Percentiles rank a stretch among this genome's conserved stretches.
Conservation (phyloP, 129 eudicot genomes). For the Arctium lappa region DNA sequence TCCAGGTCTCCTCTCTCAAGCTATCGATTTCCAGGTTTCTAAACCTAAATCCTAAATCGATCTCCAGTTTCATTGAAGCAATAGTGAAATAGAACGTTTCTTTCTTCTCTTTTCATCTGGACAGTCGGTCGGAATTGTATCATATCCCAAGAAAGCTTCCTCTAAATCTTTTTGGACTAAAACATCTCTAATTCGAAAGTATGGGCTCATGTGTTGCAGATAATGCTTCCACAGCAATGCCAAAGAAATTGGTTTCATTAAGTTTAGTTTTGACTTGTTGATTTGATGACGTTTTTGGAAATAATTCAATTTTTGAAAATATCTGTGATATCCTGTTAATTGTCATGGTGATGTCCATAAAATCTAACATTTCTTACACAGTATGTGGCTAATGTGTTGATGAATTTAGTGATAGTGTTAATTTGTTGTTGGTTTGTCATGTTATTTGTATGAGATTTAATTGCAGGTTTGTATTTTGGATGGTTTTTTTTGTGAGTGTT, state of each 20-base stretch:
- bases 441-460: neutral
- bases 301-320: neutral
- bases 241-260: conserved; percentile 56
- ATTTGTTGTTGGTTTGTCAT: neutral
- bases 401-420: neutral
- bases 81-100: no score
- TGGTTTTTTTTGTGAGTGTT: neutral
- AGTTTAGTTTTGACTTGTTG: conserved; percentile 24
- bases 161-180: no score
- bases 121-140: no score
- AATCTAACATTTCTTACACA: neutral
- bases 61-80: no score
- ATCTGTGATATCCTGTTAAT: neutral
- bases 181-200: conserved; percentile 37
- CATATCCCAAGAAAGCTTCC: no score
- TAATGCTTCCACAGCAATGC: conserved; percentile 62
- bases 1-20: no score
- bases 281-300: neutral
- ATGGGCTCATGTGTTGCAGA: conserved; percentile 63
- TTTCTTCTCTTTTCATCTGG: no score
- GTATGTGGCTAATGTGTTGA: neutral
- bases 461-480: neutral
- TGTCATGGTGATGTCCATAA: neutral
- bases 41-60: no score
- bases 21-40: no score